A percentile compares a stretch with the other conserved stretches of the same genome.
These are phyloP conservation scores for Helenozyma rhizophorensis DNA, from an alignment of 805 yeast genomes.

Conservation along the genomic window DNA sequence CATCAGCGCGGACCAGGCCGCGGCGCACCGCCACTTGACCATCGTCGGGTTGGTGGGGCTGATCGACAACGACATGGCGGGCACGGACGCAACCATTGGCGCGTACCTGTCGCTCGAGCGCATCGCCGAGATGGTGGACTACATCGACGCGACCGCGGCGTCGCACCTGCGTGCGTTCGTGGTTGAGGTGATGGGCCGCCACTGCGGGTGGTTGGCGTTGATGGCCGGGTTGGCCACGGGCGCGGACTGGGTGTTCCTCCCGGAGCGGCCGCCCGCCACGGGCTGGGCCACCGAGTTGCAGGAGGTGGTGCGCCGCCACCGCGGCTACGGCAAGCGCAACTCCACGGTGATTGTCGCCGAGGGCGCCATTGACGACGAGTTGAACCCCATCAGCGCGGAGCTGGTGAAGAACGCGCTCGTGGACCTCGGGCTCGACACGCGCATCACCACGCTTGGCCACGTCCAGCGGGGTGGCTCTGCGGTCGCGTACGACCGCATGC, in stretches of 20 bases:
- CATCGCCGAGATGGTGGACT: conserved; percentile 91
- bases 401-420: conserved; percentile 80
- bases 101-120: conserved; percentile 91
- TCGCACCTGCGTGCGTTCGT: conserved; percentile 98
- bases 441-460: conserved; percentile 94
- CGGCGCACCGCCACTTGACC: conserved; percentile 65
- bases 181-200: conserved; percentile 98
- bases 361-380: conserved; percentile 85
- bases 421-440: conserved; percentile 84
- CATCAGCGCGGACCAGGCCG: conserved; percentile 55
- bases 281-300: conserved; percentile 81
- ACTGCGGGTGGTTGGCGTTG: conserved; percentile 97
- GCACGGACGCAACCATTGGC: conserved; percentile 95
- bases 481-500: conserved; percentile 85
- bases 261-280: conserved; percentile 83
- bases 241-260: conserved; percentile 91
- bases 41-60: conserved; percentile 96
- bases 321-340: conserved; percentile 85
- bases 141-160: conserved; percentile 95
- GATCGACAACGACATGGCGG: conserved; percentile 96
- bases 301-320: conserved; percentile 70
- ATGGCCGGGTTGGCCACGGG: conserved; percentile 97
- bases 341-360: conserved; percentile 97
- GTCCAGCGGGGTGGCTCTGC: conserved; percentile 99
- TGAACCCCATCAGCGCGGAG: conserved; percentile 75